Conservation (phyloP, 164 flowering plant species). For the Piper betle region DNA sequence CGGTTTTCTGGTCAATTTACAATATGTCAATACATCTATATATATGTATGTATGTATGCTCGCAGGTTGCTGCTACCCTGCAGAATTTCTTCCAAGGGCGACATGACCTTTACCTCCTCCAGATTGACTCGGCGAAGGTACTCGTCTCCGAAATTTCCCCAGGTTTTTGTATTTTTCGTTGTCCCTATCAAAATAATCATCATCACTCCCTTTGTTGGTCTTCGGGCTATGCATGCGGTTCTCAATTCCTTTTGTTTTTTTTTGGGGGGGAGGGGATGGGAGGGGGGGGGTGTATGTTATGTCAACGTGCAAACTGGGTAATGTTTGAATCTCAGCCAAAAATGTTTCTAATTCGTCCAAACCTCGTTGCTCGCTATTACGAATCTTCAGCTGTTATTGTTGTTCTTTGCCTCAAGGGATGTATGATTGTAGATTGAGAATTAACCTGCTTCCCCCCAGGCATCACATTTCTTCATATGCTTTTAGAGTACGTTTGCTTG, state of each 20-base stretch:
- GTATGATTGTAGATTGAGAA: no score
- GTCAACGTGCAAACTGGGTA: no score
- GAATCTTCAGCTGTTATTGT: not conserved
- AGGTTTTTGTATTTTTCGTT: not conserved
- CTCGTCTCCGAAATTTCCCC: not conserved
- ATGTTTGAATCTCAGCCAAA: no score
- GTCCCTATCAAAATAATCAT: not conserved
- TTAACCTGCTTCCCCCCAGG: no score
- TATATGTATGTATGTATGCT: not conserved
- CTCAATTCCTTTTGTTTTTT: not conserved
- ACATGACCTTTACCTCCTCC: constrained; percentile 54
- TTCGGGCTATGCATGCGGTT: not conserved
- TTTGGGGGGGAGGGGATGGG: not conserved
- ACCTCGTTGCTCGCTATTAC: not conserved
- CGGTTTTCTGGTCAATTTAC: not conserved
- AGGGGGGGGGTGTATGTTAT: not conserved
- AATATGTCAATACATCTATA: not conserved
- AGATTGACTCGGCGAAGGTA: constrained; percentile 56
- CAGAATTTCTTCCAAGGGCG: constrained; percentile 41
- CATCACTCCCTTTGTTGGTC: not conserved
- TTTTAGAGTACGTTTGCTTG: no score
- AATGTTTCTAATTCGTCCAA: no score
- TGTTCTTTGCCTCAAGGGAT: not conserved
- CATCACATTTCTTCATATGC: no score
- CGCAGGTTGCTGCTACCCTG: constrained; percentile 48